A percentile compares a stretch with the other conserved stretches of the same genome.
phyloP scores from a whole-genome alignment of 2,329 filamentous ascomycete genomes.

The Colletotrichum siamense region DNA sequence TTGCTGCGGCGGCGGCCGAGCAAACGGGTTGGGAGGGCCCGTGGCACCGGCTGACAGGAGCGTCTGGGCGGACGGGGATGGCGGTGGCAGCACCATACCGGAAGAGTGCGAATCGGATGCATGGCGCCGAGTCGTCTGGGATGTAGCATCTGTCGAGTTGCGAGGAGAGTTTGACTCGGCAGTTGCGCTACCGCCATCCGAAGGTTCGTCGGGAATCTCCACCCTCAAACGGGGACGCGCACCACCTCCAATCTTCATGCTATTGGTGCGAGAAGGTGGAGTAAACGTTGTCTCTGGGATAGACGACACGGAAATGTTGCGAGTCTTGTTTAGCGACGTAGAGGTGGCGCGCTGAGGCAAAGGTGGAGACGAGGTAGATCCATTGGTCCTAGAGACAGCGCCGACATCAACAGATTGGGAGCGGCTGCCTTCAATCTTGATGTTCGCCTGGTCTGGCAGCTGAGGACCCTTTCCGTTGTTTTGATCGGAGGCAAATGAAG shows the following conservation, averaged over 20 bases:
- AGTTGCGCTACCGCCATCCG: slow-evolving; percentile 76
- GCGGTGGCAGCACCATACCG: slow-evolving; percentile 82
- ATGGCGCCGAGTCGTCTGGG: slow-evolving; percentile 56
- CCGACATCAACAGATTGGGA: slow-evolving; percentile 71
- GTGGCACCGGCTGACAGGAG: slow-evolving; percentile 89
- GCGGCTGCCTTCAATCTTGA: slow-evolving; percentile 43
- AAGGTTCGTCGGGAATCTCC: slow-evolving; percentile 91
- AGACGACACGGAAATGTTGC: slow-evolving; percentile 61
- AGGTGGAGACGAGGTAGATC: slow-evolving; percentile 61
- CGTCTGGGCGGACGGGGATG: slow-evolving; percentile 86
- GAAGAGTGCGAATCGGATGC: slow-evolving; percentile 62
- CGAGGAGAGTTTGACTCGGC: slow-evolving; percentile 73
- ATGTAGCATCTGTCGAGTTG: slow-evolving; percentile 63
- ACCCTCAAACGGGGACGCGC: slow-evolving; percentile 87
- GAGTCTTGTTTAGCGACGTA: slow-evolving; percentile 52
- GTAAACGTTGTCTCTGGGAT: slow-evolving; percentile 69
- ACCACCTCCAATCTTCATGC: slow-evolving; percentile 67
- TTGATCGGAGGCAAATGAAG: slow-evolving; percentile 65
- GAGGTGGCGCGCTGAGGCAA: slow-evolving; percentile 56
- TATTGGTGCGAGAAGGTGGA: slow-evolving; percentile 81
- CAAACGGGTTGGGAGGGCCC: slow-evolving; percentile 95
- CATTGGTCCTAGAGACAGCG: slow-evolving; percentile 53
- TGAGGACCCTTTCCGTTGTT: slow-evolving; percentile 37
- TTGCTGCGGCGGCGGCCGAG: slow-evolving; percentile 80
- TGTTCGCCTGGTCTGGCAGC: slow-evolving; percentile 17